Percentiles rank a stretch among this genome's conserved stretches.
Evolutionary conservation across 305 asterid genomes (phyloP).

Genomic region (Fraxinus xanthoxyloides): DNA sequence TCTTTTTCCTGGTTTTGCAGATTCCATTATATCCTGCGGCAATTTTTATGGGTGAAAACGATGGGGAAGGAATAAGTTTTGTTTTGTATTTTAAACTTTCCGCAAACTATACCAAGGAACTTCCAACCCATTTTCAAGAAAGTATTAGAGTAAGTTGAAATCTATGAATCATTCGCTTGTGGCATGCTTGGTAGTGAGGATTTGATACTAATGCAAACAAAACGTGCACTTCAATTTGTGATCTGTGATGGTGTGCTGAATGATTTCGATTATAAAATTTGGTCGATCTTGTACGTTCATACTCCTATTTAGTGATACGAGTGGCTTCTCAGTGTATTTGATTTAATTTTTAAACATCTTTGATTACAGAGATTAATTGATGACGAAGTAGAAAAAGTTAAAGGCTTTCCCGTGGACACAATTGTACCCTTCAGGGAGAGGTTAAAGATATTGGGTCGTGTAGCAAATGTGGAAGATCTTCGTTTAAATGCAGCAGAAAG

Average conservation of each 20-base stretch:
- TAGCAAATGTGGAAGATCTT: conserved; percentile 50
- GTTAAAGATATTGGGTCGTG: conserved; percentile 56
- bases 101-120: conserved; percentile 37
- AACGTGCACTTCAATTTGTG: not conserved
- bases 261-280: not conserved
- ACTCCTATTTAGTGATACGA: not conserved
- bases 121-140: conserved; percentile 48
- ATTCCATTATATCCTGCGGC: conserved; percentile 52
- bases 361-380: conserved; percentile 39
- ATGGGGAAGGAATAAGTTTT: conserved; percentile 57
- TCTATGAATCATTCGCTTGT: not conserved
- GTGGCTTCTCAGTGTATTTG: not conserved
- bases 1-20: conserved; percentile 20
- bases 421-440: conserved; percentile 44
- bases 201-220: not conserved
- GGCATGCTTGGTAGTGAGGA: not conserved
- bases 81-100: conserved; percentile 50
- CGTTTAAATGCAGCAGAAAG: conserved; percentile 45
- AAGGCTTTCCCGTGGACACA: conserved; percentile 42
- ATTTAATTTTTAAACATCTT: not conserved
- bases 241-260: not conserved
- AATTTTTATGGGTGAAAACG: conserved; percentile 53
- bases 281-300: not conserved
- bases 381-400: conserved; percentile 42
- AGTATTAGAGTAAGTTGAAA: conserved; percentile 35